phyloP scores from a whole-genome alignment of 768 basidiomycete species.

The Lentinula lateritia region DNA sequence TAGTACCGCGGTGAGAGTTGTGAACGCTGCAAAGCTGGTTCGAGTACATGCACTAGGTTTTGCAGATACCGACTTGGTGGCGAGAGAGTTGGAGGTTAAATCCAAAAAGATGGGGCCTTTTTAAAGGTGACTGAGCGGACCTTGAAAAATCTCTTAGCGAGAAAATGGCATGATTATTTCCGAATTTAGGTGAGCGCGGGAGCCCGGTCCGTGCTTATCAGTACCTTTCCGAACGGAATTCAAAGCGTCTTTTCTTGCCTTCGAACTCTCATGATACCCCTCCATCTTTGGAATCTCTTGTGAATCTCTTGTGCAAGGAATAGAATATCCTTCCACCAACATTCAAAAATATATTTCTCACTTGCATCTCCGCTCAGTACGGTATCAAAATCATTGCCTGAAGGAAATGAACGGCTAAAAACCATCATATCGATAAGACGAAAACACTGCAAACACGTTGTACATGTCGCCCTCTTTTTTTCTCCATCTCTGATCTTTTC shows the following conservation, averaged over 20 bases:
- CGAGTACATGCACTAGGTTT: slow-evolving; percentile 79
- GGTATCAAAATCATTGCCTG: too few species aligned
- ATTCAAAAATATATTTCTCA: too few species aligned
- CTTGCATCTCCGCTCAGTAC: too few species aligned
- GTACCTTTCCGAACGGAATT: neutral
- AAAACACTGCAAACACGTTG: too few species aligned
- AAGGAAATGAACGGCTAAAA: too few species aligned
- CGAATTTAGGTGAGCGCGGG: neutral
- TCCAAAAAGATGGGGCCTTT: neutral
- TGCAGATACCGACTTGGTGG: slow-evolving; percentile 25
- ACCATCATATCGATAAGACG: too few species aligned
- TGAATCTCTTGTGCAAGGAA: too few species aligned
- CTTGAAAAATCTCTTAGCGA: neutral
- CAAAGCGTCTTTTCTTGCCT: neutral
- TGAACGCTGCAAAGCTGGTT: slow-evolving; percentile 89
- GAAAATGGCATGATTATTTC: neutral
- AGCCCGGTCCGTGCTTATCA: neutral
- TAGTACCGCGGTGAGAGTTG: slow-evolving; percentile 83
- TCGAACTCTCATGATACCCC: too few species aligned
- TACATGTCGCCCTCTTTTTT: too few species aligned
- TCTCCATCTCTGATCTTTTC: too few species aligned
- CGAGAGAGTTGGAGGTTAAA: neutral
- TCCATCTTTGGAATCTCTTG: too few species aligned
- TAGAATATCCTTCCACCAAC: too few species aligned
- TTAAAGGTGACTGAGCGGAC: neutral